Conservation (phyloP, 352 stramenopile genomes). For the Achlya hypogyna region DNA sequence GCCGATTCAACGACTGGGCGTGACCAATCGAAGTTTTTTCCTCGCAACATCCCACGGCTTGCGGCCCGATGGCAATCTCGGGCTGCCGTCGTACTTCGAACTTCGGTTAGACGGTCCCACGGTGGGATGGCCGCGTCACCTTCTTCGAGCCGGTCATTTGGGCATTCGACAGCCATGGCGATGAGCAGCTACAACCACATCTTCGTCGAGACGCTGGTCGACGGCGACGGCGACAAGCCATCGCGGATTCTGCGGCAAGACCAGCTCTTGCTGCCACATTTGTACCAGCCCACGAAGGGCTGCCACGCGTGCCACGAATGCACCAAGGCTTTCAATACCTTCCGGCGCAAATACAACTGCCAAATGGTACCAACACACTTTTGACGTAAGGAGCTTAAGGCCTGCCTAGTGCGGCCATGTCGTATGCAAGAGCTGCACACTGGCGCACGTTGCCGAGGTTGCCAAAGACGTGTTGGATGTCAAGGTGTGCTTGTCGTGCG, state of each 20-base stretch:
- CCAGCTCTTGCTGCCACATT: conserved; percentile 8
- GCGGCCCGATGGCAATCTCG: not conserved
- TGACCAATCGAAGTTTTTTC: not conserved
- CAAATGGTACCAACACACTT: conserved; percentile 7
- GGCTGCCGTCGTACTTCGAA: not conserved
- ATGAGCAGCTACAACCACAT: conserved; percentile 2
- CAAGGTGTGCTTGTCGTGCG: not conserved
- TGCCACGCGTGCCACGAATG: conserved; percentile 7
- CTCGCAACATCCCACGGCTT: not conserved
- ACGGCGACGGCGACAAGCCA: not conserved
- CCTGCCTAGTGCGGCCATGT: conserved; percentile 4
- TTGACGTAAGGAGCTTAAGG: not conserved
- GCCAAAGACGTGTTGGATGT: not conserved
- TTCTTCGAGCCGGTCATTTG: not conserved
- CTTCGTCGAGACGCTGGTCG: not conserved
- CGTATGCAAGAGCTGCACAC: conserved; percentile 9
- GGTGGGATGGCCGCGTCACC: not conserved
- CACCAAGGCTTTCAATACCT: conserved; percentile 10
- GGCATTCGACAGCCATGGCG: not conserved
- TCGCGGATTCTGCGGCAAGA: conserved; percentile 14
- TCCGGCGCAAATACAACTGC: conserved; percentile 13
- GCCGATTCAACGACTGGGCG: not conserved
- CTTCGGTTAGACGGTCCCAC: not conserved
- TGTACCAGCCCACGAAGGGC: conserved; percentile 2
- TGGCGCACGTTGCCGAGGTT: conserved; percentile 5